Percentiles rank a stretch among this genome's conserved stretches.
Conservation (phyloP, 495 filamentous ascomycete genomes). For the Xylaria venustula region DNA sequence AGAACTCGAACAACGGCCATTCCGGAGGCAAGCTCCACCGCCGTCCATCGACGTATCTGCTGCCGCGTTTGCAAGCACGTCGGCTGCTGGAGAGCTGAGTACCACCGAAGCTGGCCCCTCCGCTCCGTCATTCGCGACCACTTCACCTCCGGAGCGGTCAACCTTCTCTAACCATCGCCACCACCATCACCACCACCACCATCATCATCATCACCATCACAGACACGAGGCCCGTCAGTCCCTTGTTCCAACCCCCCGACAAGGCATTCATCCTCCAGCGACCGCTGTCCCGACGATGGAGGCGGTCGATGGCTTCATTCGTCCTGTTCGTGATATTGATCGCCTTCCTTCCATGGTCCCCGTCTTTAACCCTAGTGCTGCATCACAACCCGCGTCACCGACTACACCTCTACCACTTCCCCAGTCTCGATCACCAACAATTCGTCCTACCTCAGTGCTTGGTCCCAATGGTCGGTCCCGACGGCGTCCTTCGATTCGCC, state of each 20-base stretch:
- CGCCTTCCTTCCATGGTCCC: slow-evolving; percentile 83
- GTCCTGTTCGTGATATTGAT: slow-evolving; percentile 82
- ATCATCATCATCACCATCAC: slow-evolving; percentile 61
- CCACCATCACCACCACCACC: slow-evolving; percentile 52
- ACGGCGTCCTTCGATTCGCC: slow-evolving; percentile 76
- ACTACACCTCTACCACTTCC: slow-evolving; percentile 79
- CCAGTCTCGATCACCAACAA: slow-evolving; percentile 49
- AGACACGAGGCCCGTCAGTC: slow-evolving; percentile 58
- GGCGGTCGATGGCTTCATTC: slow-evolving; percentile 68
- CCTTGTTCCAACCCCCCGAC: slow-evolving; percentile 50
- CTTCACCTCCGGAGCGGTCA: slow-evolving; percentile 72
- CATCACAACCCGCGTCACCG: slow-evolving; percentile 89
- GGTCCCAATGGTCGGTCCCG: slow-evolving; percentile 42
- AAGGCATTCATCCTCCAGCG: slow-evolving; percentile 63
- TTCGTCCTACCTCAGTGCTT: slow-evolving; percentile 52
- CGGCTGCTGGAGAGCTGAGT: slow-evolving; percentile 36
- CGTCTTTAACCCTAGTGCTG: slow-evolving; percentile 64
- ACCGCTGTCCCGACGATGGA: slow-evolving; percentile 74
- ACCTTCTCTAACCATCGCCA: slow-evolving; percentile 55
- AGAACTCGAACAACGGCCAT: slow-evolving; percentile 44
- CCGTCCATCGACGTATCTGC: slow-evolving; percentile 47
- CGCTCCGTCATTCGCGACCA: slow-evolving; percentile 62
- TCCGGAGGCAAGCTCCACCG: slow-evolving; percentile 47
- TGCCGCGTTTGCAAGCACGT: slow-evolving; percentile 43
- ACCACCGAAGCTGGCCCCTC: slow-evolving; percentile 59